phyloP scores from a whole-genome alignment of 352 stramenopile genomes.

The Globisporangium echinulatum region DNA sequence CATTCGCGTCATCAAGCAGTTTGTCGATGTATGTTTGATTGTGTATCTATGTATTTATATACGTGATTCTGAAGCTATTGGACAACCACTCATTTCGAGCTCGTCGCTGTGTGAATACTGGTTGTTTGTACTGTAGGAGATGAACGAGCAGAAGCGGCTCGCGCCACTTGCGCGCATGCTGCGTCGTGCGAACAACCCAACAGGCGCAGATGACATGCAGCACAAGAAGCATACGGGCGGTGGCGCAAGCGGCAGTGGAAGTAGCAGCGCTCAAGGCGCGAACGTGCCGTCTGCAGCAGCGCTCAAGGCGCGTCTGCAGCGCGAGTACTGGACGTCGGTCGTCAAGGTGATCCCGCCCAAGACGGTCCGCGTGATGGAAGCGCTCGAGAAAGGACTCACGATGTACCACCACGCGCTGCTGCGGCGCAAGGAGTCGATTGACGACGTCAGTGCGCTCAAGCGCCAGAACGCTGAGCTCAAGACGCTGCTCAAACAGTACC shows the following conservation, averaged over 20 bases:
- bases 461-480: slow-evolving; percentile 88
- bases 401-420: slow-evolving; percentile 82
- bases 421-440: slow-evolving; percentile 71
- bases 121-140: slow-evolving; percentile 24
- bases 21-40: slow-evolving; percentile 28
- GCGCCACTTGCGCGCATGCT: slow-evolving; percentile 41
- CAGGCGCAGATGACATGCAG: slow-evolving; percentile 3
- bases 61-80: no score
- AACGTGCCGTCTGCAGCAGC: slow-evolving; percentile 19
- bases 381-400: slow-evolving; percentile 76
- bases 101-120: no score
- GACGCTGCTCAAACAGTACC: slow-evolving; percentile 85
- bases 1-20: slow-evolving; percentile 80
- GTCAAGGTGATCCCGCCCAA: slow-evolving; percentile 64
- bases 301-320: slow-evolving; percentile 34
- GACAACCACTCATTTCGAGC: no score
- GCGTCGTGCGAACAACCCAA: slow-evolving; percentile 17
- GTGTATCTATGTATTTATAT: no score
- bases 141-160: slow-evolving; percentile 65
- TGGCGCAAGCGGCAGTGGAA: slow-evolving; percentile 1
- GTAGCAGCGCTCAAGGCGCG: slow-evolving; percentile 15
- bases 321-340: slow-evolving; percentile 77
- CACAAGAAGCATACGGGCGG: background rate
- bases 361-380: slow-evolving; percentile 70
- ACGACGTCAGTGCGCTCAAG: slow-evolving; percentile 73